phyloP scores from a whole-genome alignment of 1,139 yeast species.

The Yamadazyma diddensiae region DNA sequence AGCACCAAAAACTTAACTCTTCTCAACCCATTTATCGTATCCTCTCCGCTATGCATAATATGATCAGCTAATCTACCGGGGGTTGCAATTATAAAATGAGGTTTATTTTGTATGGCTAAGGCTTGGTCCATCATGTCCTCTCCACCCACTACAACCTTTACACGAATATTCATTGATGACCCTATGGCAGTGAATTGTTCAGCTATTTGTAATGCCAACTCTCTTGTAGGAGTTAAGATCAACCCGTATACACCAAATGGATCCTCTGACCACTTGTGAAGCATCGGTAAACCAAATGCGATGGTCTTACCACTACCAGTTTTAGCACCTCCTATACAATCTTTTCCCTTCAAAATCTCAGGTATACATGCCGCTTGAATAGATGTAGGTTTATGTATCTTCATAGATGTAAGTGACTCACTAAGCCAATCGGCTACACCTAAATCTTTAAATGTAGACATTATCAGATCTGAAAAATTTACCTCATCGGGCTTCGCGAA shows the following conservation, averaged over 20 bases:
- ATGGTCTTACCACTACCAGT: constrained; percentile 98
- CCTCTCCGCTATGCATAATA: constrained; percentile 84
- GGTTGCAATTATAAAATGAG: constrained; percentile 94
- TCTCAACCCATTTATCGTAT: constrained; percentile 74
- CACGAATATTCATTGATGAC: constrained; percentile 78
- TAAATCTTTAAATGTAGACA: constrained; percentile 51
- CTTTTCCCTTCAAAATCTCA: constrained; percentile 73
- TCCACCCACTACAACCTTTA: constrained; percentile 88
- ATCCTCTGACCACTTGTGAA: constrained; percentile 90
- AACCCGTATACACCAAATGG: constrained; percentile 92
- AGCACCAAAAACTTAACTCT: constrained; percentile 78
- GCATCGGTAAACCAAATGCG: constrained; percentile 96
- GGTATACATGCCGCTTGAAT: constrained; percentile 92
- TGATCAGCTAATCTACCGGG: constrained; percentile 98
- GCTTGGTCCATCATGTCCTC: constrained; percentile 90
- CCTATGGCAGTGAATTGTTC: constrained; percentile 96
- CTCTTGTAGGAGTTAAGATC: constrained; percentile 91
- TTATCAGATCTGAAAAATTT: constrained; percentile 8
- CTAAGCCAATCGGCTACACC: constrained; percentile 87
- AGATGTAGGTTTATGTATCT: constrained; percentile 76
- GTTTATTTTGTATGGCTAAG: constrained; percentile 71
- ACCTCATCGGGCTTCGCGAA: constrained; percentile 1
- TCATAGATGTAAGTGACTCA: constrained; percentile 80
- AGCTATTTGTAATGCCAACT: constrained; percentile 92
- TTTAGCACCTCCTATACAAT: constrained; percentile 97